A percentile compares a stretch with the other conserved stretches of the same genome.
These are phyloP conservation scores for Xanthoconium separans DNA, from an alignment of 1,284 basidiomycete species.

Conservation along the genomic window DNA sequence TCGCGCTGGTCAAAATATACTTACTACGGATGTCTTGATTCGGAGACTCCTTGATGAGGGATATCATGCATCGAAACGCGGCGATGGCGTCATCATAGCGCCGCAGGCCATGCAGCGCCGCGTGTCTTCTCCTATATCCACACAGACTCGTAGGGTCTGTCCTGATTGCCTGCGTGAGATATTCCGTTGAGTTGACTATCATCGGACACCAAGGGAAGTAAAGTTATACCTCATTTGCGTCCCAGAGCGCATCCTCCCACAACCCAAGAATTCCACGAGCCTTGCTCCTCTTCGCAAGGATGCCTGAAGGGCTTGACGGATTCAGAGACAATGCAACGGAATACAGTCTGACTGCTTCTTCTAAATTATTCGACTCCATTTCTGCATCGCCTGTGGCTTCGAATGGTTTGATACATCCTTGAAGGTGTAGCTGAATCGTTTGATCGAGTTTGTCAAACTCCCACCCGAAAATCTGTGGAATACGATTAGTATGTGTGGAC, in stretches of 20 bases:
- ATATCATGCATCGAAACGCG: neutral
- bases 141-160: neutral
- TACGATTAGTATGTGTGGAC: too few species aligned
- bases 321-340: conserved; percentile 2
- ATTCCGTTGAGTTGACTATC: neutral
- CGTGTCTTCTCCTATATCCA: neutral
- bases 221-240: neutral
- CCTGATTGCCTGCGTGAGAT: neutral
- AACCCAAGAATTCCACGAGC: neutral
- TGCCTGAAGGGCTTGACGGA: neutral
- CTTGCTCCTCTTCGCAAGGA: neutral
- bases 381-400: too few species aligned
- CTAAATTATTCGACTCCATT: too few species aligned
- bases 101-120: neutral
- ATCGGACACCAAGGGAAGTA: neutral
- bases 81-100: neutral
- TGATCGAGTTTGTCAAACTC: too few species aligned
- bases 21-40: neutral
- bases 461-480: too few species aligned
- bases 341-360: neutral
- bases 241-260: neutral
- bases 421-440: too few species aligned
- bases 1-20: neutral
- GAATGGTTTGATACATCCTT: too few species aligned
- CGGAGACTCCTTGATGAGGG: neutral